A percentile compares a stretch with the other conserved stretches of the same genome.
Evolutionary conservation across 2,329 filamentous ascomycete species (phyloP).

Genomic region (Venturia nashicola): DNA sequence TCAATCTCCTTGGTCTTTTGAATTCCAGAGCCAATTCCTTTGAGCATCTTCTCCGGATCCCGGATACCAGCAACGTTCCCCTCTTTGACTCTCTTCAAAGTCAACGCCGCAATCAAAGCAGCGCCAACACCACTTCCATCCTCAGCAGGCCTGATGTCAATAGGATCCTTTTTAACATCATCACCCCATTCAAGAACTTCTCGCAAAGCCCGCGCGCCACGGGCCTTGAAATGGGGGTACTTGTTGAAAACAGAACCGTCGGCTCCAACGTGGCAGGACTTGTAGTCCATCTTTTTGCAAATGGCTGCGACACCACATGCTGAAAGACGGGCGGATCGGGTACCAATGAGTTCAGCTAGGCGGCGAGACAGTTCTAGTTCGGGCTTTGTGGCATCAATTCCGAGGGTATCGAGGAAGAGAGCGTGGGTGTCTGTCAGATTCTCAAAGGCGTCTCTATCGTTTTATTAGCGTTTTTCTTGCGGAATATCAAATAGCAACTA

Average conservation of each 20-base stretch:
- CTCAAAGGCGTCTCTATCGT: constrained; percentile 71
- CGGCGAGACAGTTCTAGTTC: constrained; percentile 86
- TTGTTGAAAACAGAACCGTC: constrained; percentile 99
- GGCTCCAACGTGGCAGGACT: constrained; percentile 83
- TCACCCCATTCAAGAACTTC: constrained; percentile 93
- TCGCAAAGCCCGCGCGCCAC: constrained; percentile 75
- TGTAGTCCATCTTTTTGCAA: constrained; percentile 87
- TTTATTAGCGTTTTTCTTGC: neutral
- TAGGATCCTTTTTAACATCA: constrained; percentile 63
- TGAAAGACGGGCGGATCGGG: constrained; percentile 82
- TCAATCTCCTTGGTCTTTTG: neutral
- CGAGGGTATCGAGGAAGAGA: constrained; percentile 64
- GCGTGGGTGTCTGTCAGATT: constrained; percentile 84
- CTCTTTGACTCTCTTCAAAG: constrained; percentile 48
- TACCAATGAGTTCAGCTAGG: constrained; percentile 87
- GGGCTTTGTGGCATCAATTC: constrained; percentile 55
- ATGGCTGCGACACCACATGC: constrained; percentile 93
- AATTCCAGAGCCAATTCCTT: neutral
- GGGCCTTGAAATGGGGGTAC: constrained; percentile 94
- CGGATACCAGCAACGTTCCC: constrained; percentile 48
- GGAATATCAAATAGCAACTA: neutral
- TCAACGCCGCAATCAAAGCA: constrained; percentile 74
- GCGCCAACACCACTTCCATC: constrained; percentile 96
- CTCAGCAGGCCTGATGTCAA: constrained; percentile 81
- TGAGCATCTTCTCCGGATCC: constrained; percentile 33